These are phyloP conservation scores for Cokeromyces recurvatus DNA, from an alignment of 371 early-diverging fungal genomes.

Conservation along the genomic window DNA sequence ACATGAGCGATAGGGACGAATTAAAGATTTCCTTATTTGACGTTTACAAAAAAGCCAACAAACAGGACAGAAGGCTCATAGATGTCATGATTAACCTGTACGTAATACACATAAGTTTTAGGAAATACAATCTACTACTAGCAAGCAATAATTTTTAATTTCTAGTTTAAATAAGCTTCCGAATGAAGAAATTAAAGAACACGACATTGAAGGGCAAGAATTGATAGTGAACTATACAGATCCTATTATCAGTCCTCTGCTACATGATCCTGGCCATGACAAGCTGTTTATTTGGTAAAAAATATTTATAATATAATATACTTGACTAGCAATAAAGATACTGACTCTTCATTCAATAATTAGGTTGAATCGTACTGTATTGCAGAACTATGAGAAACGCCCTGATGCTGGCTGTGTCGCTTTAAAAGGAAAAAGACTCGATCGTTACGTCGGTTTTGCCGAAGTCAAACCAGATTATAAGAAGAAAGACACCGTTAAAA, in stretches of 20 bases:
- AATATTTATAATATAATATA: slow-evolving; percentile 17
- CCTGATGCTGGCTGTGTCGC: slow-evolving; percentile 13
- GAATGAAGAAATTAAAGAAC: slow-evolving; percentile 16
- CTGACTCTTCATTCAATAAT: slow-evolving; percentile 13
- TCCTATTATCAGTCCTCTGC: slow-evolving; percentile 17
- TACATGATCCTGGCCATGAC: slow-evolving; percentile 17
- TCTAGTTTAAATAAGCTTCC: slow-evolving; percentile 17
- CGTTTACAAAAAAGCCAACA: slow-evolving; percentile 19
- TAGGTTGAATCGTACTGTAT: slow-evolving; percentile 13
- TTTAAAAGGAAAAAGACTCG: slow-evolving; percentile 11
- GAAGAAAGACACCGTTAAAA: slow-evolving; percentile 7
- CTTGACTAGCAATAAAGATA: slow-evolving; percentile 15
- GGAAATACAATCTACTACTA: slow-evolving; percentile 16
- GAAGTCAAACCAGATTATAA: slow-evolving; percentile 10
- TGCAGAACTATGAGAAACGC: slow-evolving; percentile 14
- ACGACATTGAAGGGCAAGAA: slow-evolving; percentile 16
- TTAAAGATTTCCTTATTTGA: slow-evolving; percentile 15
- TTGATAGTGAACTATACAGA: slow-evolving; percentile 18
- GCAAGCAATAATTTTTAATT: slow-evolving; percentile 13
- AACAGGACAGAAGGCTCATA: slow-evolving; percentile 17
- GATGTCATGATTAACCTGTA: slow-evolving; percentile 19
- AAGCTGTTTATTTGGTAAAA: slow-evolving; percentile 18
- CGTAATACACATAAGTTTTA: slow-evolving; percentile 18
- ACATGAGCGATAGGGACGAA: slow-evolving; percentile 16
- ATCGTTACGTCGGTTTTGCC: slow-evolving; percentile 9